Conservation (phyloP, 2,329 filamentous ascomycete genomes). For the Chrysoporthe deuterocubensis region DNA sequence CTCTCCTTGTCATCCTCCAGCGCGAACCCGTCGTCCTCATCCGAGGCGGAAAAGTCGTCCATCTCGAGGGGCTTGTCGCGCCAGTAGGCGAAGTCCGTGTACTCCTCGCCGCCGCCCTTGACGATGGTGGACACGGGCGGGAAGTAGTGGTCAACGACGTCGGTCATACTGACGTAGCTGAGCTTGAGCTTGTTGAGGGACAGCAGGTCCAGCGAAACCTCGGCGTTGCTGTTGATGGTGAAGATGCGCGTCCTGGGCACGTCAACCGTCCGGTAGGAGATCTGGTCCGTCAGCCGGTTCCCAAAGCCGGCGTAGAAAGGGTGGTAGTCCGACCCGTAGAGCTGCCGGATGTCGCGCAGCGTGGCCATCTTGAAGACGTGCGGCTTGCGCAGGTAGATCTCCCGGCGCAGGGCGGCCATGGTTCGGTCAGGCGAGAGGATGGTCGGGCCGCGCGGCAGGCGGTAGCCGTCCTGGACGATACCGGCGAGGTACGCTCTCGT, state of each 20-base stretch:
- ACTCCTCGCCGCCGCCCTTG: slow-evolving; percentile 88
- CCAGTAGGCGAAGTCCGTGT: slow-evolving; percentile 98
- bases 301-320: slow-evolving; percentile 98
- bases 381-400: slow-evolving; percentile 93
- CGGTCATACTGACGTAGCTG: slow-evolving; percentile 95
- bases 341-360: slow-evolving; percentile 85
- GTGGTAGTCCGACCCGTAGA: slow-evolving; percentile 77
- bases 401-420: slow-evolving; percentile 87
- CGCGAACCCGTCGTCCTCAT: slow-evolving; percentile 46
- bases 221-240: slow-evolving; percentile 97
- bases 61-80: slow-evolving; percentile 81
- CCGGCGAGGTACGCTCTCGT: slow-evolving; percentile 89
- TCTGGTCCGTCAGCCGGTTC: slow-evolving; percentile 92
- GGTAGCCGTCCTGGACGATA: slow-evolving; percentile 85
- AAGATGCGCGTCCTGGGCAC: slow-evolving; percentile 95
- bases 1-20: slow-evolving; percentile 50
- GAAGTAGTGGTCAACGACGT: slow-evolving; percentile 98
- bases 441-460: slow-evolving; percentile 85
- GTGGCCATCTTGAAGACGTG: slow-evolving; percentile 99
- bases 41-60: slow-evolving; percentile 80
- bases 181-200: slow-evolving; percentile 94
- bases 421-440: slow-evolving; percentile 95
- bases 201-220: slow-evolving; percentile 88
- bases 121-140: slow-evolving; percentile 87
- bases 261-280: slow-evolving; percentile 94